A percentile compares a stretch with the other conserved stretches of the same genome.
These are phyloP conservation scores for Beauveria sp. DNA, from an alignment of 2,329 filamentous ascomycete species.

Conservation along the genomic window DNA sequence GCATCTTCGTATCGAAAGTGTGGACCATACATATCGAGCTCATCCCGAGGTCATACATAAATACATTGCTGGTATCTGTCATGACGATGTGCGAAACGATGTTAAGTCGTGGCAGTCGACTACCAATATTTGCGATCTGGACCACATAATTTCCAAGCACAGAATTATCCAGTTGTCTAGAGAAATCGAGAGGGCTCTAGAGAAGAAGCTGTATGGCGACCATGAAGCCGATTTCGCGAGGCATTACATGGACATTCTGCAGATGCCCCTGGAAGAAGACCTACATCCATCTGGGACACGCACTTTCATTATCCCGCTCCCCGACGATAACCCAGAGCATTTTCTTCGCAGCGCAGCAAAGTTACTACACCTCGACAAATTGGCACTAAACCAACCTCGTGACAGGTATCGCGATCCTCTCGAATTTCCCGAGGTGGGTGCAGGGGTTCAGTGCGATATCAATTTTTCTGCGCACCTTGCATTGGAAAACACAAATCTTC, in stretches of 20 bases:
- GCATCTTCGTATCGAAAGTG: conserved; percentile 31
- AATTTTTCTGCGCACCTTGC: conserved; percentile 83
- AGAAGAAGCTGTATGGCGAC: conserved; percentile 37
- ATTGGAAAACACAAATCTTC: conserved; percentile 73
- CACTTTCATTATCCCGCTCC: conserved; percentile 29
- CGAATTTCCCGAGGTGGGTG: conserved; percentile 68
- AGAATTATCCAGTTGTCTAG: conserved; percentile 47
- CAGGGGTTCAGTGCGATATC: conserved; percentile 85
- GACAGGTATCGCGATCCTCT: conserved; percentile 52
- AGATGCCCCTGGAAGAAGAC: conserved; percentile 23
- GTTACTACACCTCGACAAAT: conserved; percentile 38
- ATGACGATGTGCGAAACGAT: conserved; percentile 35
- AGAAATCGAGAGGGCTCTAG: conserved; percentile 47
- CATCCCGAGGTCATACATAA: conserved; percentile 25
- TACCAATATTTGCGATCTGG: conserved; percentile 24
- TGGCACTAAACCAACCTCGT: conserved; percentile 42
- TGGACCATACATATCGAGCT: conserved; percentile 11
- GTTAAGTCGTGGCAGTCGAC: conserved; percentile 22
- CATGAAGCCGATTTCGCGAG: conserved; percentile 29
- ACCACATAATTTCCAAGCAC: conserved; percentile 40
- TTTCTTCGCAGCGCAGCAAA: no score
- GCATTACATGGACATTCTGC: conserved; percentile 45
- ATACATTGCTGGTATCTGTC: conserved; percentile 47
- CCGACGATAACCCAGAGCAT: conserved; percentile 15
- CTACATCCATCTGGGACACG: conserved; percentile 7